Conservation (phyloP, 2,329 filamentous ascomycete genomes). For the Metarhizium sp. region DNA sequence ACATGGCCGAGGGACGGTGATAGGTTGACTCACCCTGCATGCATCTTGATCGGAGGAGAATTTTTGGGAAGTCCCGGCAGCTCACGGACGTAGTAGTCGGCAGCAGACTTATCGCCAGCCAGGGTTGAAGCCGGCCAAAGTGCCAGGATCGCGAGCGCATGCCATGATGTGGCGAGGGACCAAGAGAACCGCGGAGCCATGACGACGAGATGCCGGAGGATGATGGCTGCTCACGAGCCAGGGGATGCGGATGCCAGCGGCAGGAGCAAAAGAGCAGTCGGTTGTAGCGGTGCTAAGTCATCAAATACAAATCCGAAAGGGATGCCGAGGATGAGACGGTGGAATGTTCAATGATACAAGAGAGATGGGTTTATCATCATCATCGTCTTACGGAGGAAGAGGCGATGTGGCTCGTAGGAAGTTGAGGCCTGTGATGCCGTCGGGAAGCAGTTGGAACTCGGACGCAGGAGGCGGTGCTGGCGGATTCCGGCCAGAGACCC, state of each 20-base stretch:
- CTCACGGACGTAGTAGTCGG: slow-evolving; percentile 81
- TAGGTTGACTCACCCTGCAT: slow-evolving; percentile 68
- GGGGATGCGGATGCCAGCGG: not conserved
- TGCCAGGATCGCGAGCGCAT: slow-evolving; percentile 25
- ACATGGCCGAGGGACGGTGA: not conserved
- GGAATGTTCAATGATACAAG: not conserved
- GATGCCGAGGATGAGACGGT: not conserved
- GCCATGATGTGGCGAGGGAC: slow-evolving; percentile 5
- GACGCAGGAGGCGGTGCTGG: not conserved
- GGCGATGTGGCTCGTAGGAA: slow-evolving; percentile 9
- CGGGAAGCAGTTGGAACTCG: not conserved
- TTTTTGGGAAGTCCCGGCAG: slow-evolving; percentile 74
- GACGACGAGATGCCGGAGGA: not conserved
- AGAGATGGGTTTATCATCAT: not conserved
- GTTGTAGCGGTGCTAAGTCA: not conserved
- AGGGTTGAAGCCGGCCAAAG: slow-evolving; percentile 30
- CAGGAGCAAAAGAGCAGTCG: not conserved
- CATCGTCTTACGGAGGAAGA: not conserved
- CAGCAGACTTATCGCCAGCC: slow-evolving; percentile 28
- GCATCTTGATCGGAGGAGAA: slow-evolving; percentile 80
- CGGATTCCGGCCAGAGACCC: too few relatives aligned
- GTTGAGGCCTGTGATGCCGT: not conserved
- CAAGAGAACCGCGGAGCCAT: slow-evolving; percentile 5
- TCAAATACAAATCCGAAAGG: not conserved
- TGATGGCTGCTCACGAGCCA: not conserved